These are phyloP conservation scores for Ceriops decandra DNA, from an alignment of 345 rosid genomes.

Conservation along the genomic window DNA sequence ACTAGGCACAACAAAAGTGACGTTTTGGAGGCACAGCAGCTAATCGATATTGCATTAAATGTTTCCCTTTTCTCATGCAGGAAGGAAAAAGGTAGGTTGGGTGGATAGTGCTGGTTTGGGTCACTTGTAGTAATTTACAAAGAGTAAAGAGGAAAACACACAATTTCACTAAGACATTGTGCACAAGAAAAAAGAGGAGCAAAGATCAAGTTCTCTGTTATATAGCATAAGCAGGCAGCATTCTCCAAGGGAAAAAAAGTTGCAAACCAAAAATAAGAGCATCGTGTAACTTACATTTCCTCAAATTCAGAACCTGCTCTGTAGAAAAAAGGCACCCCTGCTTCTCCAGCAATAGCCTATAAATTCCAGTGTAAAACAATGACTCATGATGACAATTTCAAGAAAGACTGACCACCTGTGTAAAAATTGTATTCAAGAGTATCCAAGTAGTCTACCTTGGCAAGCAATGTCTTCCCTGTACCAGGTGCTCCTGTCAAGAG, in stretches of 20 bases:
- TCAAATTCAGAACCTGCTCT: constrained; percentile 99
- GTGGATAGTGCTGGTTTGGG: no score
- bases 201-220: no score
- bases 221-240: no score
- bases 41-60: no score
- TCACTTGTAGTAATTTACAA: no score
- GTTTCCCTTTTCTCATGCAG: no score
- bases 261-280: background rate
- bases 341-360: constrained; percentile 99
- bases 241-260: background rate
- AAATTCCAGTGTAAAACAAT: constrained; percentile 19
- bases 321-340: constrained; percentile 97
- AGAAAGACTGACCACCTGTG: background rate
- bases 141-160: no score
- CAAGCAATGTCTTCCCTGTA: constrained; percentile 96
- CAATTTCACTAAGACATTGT: no score
- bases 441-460: constrained; percentile 55
- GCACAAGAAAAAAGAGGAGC: no score
- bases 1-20: no score
- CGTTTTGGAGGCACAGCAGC: no score
- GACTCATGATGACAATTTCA: background rate
- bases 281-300: constrained; percentile 73
- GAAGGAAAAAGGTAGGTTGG: no score
- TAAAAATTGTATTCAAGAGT: constrained; percentile 2
- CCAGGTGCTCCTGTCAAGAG: constrained; percentile 99